Evolutionary conservation across 176 grass and related monocot species (phyloP), one percentile per base, ranked within the genome.

Genomic region (Eleusine coracana): DNA sequence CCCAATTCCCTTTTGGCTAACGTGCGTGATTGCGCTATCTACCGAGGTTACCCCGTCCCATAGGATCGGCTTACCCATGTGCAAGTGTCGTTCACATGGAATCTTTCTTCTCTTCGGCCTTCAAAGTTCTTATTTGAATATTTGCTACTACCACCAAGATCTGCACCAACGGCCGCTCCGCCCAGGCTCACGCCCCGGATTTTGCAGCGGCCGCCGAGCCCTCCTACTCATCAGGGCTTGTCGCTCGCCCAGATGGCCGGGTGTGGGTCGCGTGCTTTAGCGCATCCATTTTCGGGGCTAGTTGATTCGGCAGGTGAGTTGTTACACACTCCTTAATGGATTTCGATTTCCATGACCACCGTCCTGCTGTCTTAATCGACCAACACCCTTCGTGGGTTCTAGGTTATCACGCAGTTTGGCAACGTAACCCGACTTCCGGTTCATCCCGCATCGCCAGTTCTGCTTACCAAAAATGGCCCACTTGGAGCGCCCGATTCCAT

Each of bases 271-370:
- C 46, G 83, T n/a, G n/a, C n/a, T n/a, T n/a, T n/a, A n/a, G n/a
- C n/a, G n/a, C n/a, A n/a, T n/a, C n/a, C n/a, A n/a, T n/a, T n/a
- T n/a, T n/a, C n/a, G n/a, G n/a, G n/a, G n/a, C n/a, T n/a, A n/a
- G 92, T 94, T 94, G 88, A 94, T 94, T 94, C 83, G 83, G 80
- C 83, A 86, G 76, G 88, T 91, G 92, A 91, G 92, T 94, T 94
- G 86, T 91, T 94, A 87, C 89, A 85, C 84, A 89, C 73, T 87
- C 81, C n/a, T n/a, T n/a, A n/a, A n/a, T n/a, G n/a, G n/a, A n/a
- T n/a, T n/a, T n/a, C n/a, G 31, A 31, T 2, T 31, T 31, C 31
- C 31, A 31, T 31, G 31, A 31, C 31, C 31, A 31, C 31, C 31
- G 31, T 31, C 31, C 31, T 31, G 31, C 31, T 88, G 75, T 88